phyloP scores from a whole-genome alignment of 2,329 filamentous ascomycete genomes.

The Xylaria polymorpha region DNA sequence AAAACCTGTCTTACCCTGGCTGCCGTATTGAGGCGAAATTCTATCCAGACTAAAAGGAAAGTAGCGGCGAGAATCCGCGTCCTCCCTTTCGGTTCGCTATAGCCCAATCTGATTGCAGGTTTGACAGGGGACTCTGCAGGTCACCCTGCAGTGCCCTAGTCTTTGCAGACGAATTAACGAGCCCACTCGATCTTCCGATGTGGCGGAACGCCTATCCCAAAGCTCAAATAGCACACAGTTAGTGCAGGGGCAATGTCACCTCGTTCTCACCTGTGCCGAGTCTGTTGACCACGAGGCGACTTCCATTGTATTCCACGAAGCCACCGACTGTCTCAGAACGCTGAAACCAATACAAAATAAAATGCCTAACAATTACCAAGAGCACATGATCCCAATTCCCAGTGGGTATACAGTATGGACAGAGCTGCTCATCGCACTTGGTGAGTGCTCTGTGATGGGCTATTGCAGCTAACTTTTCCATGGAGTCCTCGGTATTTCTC shows the following conservation, averaged over 20 bases:
- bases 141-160: conserved; percentile 27
- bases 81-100: not conserved
- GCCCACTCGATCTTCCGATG: conserved; percentile 10
- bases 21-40: not conserved
- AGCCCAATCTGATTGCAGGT: conserved; percentile 12
- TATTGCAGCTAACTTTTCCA: conserved; percentile 21
- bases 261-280: conserved; percentile 25
- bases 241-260: conserved; percentile 26
- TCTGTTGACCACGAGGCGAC: conserved; percentile 16
- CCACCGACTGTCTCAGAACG: not conserved
- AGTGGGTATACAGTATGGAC: not conserved
- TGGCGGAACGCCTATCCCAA: conserved; percentile 15
- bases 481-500: conserved; percentile 14
- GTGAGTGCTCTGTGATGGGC: not conserved
- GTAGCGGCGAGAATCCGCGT: not conserved
- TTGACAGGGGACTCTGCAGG: conserved; percentile 31
- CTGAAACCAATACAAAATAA: not conserved
- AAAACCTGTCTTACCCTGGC: not conserved
- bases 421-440: conserved; percentile 7
- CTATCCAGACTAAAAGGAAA: not conserved
- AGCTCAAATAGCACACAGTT: conserved; percentile 13
- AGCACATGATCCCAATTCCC: not conserved
- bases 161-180: conserved; percentile 18
- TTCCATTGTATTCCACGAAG: not conserved
- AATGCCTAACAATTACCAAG: not conserved